Evolutionary conservation across 805 yeast genomes (phyloP), one percentile per base, ranked within the genome.

Genomic region (Millerozyma miso): DNA sequence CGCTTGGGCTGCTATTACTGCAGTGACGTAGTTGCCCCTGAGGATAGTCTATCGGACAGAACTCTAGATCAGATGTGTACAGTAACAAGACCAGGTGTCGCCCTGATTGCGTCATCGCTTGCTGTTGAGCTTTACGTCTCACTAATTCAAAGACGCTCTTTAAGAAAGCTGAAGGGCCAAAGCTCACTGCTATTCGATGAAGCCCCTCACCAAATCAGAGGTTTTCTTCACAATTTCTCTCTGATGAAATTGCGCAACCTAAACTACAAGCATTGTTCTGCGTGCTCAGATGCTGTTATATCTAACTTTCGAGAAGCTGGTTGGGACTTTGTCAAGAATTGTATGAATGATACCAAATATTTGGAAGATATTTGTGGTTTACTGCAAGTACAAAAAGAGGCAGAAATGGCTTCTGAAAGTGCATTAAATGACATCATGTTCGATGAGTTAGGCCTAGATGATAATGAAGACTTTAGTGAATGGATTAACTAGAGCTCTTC

Each of bases 11-110:
- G 99, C 61, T 93, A 93, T 64, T 93, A 85, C 62, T 93, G 99
- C 63, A 88, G 88, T 59, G 99, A 93, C 59, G 90, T 93, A 6
- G 88, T 88, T 40, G 98, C 97, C 0, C 99, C 99, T 0, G 71
- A 80, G 2, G 96, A 93, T 59, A 84, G 95, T 44, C 65, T 88
- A n/a, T 74, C 87, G 0, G 95, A 89, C 55, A 73, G 96, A 40
- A 86, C 97, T 0, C 67, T 93, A 43, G 99, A 93, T 63, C 98
- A 93, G 62, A 93, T 93, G 97, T 93, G 99, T 58, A 93, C 99
- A 0, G 99, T 93, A 1, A 93, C 99, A 0, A 72, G 99, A 33
- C 98, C 99, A 0, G 99, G 99, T 0, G 90, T 85, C 1, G 96
- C 99, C 0, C 67, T 85, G 53, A 67, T 88, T 63, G 97, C 98